Evolutionary conservation across 129 eudicot species (phyloP).

Genomic region (Apium graveolens): DNA sequence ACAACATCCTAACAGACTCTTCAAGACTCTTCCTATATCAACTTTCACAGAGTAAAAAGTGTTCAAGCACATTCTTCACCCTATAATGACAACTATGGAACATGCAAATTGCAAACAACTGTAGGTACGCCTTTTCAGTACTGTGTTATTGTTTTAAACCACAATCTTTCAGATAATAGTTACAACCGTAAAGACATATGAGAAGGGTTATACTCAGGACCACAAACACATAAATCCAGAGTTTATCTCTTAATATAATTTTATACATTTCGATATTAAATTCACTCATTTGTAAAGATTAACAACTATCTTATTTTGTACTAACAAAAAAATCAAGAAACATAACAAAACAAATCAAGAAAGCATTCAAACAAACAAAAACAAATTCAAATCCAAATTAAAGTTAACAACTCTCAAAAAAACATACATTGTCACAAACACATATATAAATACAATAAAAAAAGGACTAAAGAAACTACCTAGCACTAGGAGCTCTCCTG

Average conservation of each 20-base stretch:
- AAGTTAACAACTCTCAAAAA: neutral
- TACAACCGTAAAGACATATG: no score
- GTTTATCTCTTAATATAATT: no score
- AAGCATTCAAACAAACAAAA: neutral
- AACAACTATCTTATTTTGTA: neutral
- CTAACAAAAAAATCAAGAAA: neutral
- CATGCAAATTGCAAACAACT: neutral
- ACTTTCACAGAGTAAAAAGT: neutral
- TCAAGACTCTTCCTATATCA: neutral
- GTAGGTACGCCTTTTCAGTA: no score
- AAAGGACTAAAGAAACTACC: constrained; percentile 44
- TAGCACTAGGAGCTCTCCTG: constrained; percentile 94
- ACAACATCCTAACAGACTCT: neutral
- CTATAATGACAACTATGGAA: neutral
- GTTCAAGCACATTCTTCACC: neutral
- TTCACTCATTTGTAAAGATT: neutral
- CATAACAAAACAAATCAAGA: neutral
- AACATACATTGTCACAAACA: neutral
- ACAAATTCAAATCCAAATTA: neutral
- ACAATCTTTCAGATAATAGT: neutral
- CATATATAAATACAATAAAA: neutral
- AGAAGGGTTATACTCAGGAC: no score
- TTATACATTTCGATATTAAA: neutral
- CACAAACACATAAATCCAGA: no score
- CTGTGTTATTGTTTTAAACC: neutral